phyloP scores from a whole-genome alignment of 805 yeast genomes.

The Clavispora carvajalis region DNA sequence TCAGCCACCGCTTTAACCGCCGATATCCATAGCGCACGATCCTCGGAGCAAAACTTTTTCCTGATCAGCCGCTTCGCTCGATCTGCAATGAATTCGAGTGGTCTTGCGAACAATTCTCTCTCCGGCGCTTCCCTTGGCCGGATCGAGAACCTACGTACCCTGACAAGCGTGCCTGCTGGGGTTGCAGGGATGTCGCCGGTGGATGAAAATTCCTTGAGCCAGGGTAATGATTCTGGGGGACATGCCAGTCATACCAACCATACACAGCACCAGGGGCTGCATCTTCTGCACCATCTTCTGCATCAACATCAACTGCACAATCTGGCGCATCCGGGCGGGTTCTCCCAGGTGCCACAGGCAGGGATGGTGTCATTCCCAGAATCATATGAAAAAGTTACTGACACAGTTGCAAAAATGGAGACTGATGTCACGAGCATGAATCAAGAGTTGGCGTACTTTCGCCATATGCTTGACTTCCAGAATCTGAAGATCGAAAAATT shows the following conservation, averaged over 20 bases:
- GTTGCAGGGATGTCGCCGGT: conserved; percentile 9
- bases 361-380: conserved; percentile 9
- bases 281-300: conserved; percentile 2
- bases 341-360: background rate
- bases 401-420: conserved; percentile 19
- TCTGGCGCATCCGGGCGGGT: conserved; percentile 1
- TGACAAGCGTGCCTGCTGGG: conserved; percentile 7
- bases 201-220: conserved; percentile 5
- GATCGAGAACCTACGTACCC: conserved; percentile 12
- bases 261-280: conserved; percentile 6
- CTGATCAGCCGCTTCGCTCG: background rate
- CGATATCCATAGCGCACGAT: background rate
- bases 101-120: conserved; percentile 10
- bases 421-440: conserved; percentile 20
- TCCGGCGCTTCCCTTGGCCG: conserved; percentile 11
- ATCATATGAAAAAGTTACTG: conserved; percentile 10
- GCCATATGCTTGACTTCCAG: conserved; percentile 35
- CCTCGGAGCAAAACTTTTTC: background rate
- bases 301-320: conserved; percentile 1
- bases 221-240: background rate
- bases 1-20: background rate
- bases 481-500: conserved; percentile 35
- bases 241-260: conserved; percentile 3
- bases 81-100: conserved; percentile 11
- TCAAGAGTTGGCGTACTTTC: conserved; percentile 32